Base-by-base conservation (phyloP, 176 grass and related monocot genomes). In the Oryza brachyantha region DNA sequence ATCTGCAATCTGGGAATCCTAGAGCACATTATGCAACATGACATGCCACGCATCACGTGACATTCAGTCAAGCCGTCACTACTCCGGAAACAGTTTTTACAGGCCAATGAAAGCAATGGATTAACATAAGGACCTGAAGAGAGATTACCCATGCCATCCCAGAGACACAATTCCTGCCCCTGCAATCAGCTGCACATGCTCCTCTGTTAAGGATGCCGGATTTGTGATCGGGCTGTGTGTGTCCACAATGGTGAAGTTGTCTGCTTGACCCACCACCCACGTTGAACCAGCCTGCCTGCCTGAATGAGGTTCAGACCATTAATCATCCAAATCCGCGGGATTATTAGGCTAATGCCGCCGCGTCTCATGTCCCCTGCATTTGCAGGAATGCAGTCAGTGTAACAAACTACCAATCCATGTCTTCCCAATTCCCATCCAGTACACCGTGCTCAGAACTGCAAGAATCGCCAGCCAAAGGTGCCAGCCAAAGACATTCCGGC, bases 161-260 rank as follows among this genome's bases (percentile, higher is more conserved):
- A 63, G 41, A 90, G 68, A 67, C 78, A 67, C 78, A 73, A 26
- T 67, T 81, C 77, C 77, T 87, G 64, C 78, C 72, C 81, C 76
- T 84, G 68, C 70, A 93, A 82, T 62, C 26, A 26, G 40, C 52
- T 45, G 70, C 77, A 77, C 87, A 87, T 82, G 73, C 84, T 43
- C 81, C 91, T 25, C 74, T 77, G 63, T 90, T 82, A 64, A 90
- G 87, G 36, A 85, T 81, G 60, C 83, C 84, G 52, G 87, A 83
- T 36, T 85, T 28, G 63, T 32, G 22, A 46, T 68, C 63, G 5
- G 77, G 50, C 24, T 37, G 54, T 64, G n/a, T 57, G 52, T 57
- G 52, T 57, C 80, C n/a, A 86, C 74, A 81, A 90, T 57, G 42
- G 81, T 90, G 66, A 86, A 86, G 54, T 37, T 77, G 65, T 73